A percentile compares a stretch with the other conserved stretches of the same genome.
These are phyloP conservation scores for Lecanoromycetidae sp. DNA, from an alignment of 2,329 filamentous ascomycete genomes.

Conservation along the genomic window DNA sequence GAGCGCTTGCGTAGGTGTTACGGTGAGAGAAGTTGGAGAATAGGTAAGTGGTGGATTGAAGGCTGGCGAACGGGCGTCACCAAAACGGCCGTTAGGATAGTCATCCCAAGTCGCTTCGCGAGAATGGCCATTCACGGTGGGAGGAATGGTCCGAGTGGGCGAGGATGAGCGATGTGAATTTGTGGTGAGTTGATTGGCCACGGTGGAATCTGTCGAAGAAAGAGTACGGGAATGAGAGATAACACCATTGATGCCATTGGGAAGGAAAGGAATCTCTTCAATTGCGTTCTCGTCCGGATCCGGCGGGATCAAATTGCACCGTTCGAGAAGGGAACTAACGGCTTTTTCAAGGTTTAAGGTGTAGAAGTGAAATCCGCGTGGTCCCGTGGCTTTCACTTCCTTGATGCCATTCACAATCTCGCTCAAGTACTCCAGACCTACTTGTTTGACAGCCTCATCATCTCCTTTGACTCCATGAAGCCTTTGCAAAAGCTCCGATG, in stretches of 20 bases:
- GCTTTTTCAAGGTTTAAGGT: conserved; percentile 94
- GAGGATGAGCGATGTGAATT: conserved; percentile 36
- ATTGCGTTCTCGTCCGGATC: conserved; percentile 16
- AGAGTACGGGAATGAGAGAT: conserved; percentile 54
- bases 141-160: conserved; percentile 71
- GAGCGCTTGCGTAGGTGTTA: conserved; percentile 72
- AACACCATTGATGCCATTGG: conserved; percentile 19
- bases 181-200: conserved; percentile 19
- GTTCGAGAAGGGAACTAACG: conserved; percentile 82
- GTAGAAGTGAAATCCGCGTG: conserved; percentile 89
- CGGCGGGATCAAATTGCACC: conserved; percentile 66
- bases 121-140: conserved; percentile 77
- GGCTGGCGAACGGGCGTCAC: conserved; percentile 80
- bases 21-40: conserved; percentile 82
- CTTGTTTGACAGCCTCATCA: conserved; percentile 37
- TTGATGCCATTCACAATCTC: conserved; percentile 75
- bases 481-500: conserved; percentile 55
- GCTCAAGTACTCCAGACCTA: conserved; percentile 52
- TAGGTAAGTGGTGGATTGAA: conserved; percentile 98
- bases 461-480: conserved; percentile 37
- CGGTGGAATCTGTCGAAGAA: conserved; percentile 23
- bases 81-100: conserved; percentile 92
- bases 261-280: conserved; percentile 7
- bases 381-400: conserved; percentile 46
- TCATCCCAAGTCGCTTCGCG: conserved; percentile 98